These are phyloP conservation scores for Trichoderma endophyticum DNA, from an alignment of 2,329 filamentous ascomycete genomes.

Conservation along the genomic window DNA sequence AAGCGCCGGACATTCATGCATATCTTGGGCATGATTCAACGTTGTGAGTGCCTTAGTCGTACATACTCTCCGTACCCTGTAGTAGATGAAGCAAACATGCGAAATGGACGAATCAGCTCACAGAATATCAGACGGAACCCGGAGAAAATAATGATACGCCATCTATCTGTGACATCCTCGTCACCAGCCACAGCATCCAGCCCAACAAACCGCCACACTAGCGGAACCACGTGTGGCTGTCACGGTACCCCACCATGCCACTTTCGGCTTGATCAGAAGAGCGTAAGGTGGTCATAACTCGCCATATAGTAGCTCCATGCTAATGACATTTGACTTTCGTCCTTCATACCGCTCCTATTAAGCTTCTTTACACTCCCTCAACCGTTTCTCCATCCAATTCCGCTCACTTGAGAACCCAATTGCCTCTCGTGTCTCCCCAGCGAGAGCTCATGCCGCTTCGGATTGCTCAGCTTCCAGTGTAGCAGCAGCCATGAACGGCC, in stretches of 20 bases:
- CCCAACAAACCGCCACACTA: neutral
- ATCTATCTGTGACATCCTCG: neutral
- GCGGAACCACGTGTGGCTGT: constrained; percentile 14
- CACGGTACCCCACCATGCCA: constrained; percentile 11
- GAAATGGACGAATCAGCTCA: constrained; percentile 1
- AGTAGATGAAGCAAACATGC: neutral
- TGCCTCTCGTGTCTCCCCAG: neutral
- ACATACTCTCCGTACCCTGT: neutral
- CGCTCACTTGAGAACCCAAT: neutral
- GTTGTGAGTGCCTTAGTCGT: neutral
- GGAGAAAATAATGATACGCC: constrained; percentile 15
- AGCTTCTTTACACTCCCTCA: neutral
- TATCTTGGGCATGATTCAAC: constrained; percentile 3
- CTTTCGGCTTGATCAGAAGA: constrained; percentile 18
- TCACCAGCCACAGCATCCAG: constrained; percentile 5
- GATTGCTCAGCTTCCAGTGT: constrained; percentile 10
- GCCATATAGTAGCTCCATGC: constrained; percentile 5
- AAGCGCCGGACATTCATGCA: constrained; percentile 16
- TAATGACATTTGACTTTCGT: neutral
- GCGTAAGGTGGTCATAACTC: constrained; percentile 18
- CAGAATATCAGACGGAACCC: neutral
- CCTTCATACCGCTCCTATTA: constrained; percentile 6
- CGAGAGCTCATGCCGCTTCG: constrained; percentile 17
- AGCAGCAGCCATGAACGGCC: constrained; percentile 64
- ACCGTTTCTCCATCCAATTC: constrained; percentile 2